Percentiles rank a stretch among this genome's conserved stretches.
phyloP scores from a whole-genome alignment of 1,139 yeast genomes.

The Hemisphaericaspora xylanilytica region DNA sequence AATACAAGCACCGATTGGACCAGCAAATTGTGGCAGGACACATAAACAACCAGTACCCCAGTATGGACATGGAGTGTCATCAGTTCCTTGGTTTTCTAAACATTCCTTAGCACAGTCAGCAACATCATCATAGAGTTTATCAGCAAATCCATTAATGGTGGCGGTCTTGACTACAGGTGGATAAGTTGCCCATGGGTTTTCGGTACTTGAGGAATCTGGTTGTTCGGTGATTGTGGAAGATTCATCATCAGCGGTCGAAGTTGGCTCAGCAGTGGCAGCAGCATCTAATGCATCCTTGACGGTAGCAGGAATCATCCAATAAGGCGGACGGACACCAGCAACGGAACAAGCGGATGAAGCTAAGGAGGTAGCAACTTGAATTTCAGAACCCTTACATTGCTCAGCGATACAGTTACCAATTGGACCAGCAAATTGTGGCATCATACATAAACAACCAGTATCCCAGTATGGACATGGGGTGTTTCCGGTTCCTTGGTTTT shows the following conservation, averaged over 20 bases:
- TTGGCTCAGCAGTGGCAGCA: slow-evolving; percentile 21
- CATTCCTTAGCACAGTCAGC: slow-evolving; percentile 31
- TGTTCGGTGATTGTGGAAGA: neutral
- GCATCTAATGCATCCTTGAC: slow-evolving; percentile 31
- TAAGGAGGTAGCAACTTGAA: slow-evolving; percentile 21
- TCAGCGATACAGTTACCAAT: slow-evolving; percentile 32
- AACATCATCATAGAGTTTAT: slow-evolving; percentile 2
- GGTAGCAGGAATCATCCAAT: slow-evolving; percentile 25
- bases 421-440: slow-evolving; percentile 27
- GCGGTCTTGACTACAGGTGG: slow-evolving; percentile 37
- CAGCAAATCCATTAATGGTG: slow-evolving; percentile 2
- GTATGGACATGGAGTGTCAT: slow-evolving; percentile 15
- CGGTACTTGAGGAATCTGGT: slow-evolving; percentile 1
- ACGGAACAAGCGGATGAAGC: slow-evolving; percentile 25
- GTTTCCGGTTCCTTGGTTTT: slow-evolving; percentile 25
- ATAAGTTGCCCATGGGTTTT: slow-evolving; percentile 22
- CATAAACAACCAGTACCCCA: slow-evolving; percentile 41
- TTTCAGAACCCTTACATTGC: slow-evolving; percentile 25
- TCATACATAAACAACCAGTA: slow-evolving; percentile 37
- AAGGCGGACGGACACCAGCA: slow-evolving; percentile 25
- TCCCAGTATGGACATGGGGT: slow-evolving; percentile 41
- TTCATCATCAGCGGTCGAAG: neutral
- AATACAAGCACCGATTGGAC: slow-evolving; percentile 29
- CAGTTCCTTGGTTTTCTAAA: slow-evolving; percentile 29
- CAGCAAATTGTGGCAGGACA: slow-evolving; percentile 31